Evolutionary conservation across 345 rosid genomes (phyloP).

Genomic region (Erysimum cheiranthoides): DNA sequence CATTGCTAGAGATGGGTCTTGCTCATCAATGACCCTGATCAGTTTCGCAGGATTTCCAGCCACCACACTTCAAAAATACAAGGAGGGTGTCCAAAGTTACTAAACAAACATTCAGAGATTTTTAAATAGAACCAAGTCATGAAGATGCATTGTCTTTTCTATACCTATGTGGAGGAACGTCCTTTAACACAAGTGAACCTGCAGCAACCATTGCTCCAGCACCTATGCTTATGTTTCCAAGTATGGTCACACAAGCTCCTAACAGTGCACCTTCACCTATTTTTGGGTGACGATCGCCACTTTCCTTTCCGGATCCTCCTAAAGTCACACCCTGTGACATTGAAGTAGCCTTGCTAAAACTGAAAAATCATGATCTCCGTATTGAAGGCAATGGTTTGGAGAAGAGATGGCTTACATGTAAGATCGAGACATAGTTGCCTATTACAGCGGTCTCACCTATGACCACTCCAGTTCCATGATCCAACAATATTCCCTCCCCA

Average conservation of each 20-base stretch:
- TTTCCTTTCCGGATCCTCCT: slow-evolving; percentile 89
- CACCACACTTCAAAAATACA: slow-evolving; percentile 59
- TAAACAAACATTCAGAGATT: not conserved
- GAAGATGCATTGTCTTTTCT: slow-evolving; percentile 2
- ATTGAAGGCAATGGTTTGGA: not conserved
- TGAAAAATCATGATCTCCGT: not conserved
- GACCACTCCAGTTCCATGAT: slow-evolving; percentile 92
- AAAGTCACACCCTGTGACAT: slow-evolving; percentile 73
- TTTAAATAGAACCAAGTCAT: not conserved
- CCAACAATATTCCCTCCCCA: slow-evolving; percentile 88
- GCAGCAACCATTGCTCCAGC: slow-evolving; percentile 92
- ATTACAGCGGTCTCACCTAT: slow-evolving; percentile 91
- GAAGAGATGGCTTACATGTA: slow-evolving; percentile 67
- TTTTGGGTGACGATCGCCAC: slow-evolving; percentile 87
- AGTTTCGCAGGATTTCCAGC: slow-evolving; percentile 89
- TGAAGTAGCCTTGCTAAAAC: slow-evolving; percentile 12
- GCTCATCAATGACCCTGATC: slow-evolving; percentile 64
- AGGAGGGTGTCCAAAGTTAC: slow-evolving; percentile 6
- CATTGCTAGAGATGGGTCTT: slow-evolving; percentile 43
- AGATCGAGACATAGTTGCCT: slow-evolving; percentile 76
- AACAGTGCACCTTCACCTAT: slow-evolving; percentile 83
- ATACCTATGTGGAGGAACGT: slow-evolving; percentile 54
- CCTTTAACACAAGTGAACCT: slow-evolving; percentile 81
- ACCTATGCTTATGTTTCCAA: slow-evolving; percentile 83
- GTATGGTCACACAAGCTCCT: slow-evolving; percentile 79